Percentiles rank a stretch among this genome's conserved stretches.
Conservation (phyloP, 306 rosid genomes). For the Purshia tridentata region DNA sequence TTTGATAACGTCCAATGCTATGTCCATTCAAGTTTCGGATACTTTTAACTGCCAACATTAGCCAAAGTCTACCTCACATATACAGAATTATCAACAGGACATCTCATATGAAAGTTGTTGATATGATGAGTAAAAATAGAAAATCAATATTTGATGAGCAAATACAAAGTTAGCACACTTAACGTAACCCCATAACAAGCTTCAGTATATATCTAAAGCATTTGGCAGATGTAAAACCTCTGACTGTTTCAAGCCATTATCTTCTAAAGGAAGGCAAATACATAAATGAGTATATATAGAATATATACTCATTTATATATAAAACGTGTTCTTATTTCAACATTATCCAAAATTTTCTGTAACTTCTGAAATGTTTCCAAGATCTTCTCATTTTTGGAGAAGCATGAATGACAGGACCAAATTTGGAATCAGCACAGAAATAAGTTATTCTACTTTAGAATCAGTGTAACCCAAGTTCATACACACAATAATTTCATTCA, state of each 20-base stretch:
- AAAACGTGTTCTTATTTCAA: not conserved
- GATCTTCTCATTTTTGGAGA: not conserved
- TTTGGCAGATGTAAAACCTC: not conserved
- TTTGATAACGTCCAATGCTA: constrained; percentile 95
- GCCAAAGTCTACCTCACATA: not conserved
- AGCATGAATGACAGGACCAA: not conserved
- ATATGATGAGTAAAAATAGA: not conserved
- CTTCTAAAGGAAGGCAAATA: not conserved
- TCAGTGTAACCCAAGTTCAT: not conserved
- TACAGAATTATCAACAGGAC: not conserved
- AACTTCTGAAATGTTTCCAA: not conserved
- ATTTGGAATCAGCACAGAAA: no score
- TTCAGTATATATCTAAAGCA: not conserved
- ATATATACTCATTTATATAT: not conserved
- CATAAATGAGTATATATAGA: no score
- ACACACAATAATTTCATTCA: not conserved
- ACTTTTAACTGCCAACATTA: constrained; percentile 67
- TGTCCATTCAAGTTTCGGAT: constrained; percentile 96
- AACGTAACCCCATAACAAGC: not conserved
- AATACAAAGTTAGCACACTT: not conserved
- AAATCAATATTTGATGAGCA: not conserved
- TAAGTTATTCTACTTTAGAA: not conserved
- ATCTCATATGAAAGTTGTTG: not conserved
- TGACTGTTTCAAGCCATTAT: not conserved
- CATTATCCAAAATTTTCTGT: not conserved